phyloP scores from a whole-genome alignment of 2,329 filamentous ascomycete genomes.

The Dactylellina haptotyla region DNA sequence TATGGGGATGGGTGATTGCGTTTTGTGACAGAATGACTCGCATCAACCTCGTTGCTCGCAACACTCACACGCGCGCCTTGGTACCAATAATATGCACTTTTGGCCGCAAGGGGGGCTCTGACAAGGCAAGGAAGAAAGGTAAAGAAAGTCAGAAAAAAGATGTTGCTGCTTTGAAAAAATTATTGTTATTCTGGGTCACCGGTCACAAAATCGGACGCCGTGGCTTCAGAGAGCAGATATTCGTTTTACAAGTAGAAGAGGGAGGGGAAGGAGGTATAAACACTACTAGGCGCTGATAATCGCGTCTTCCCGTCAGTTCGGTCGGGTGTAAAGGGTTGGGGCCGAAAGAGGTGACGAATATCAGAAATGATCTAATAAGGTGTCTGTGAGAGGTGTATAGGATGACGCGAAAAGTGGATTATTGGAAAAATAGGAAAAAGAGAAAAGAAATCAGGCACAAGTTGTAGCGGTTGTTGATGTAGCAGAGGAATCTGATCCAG shows the following conservation, averaged over 20 bases:
- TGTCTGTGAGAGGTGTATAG: neutral
- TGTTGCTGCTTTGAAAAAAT: too few species aligned
- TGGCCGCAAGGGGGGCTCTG: slow-evolving; percentile 11
- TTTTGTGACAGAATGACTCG: slow-evolving; percentile 23
- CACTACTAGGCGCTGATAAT: slow-evolving; percentile 35
- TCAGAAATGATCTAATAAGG: neutral
- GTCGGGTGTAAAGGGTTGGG: neutral
- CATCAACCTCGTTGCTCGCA: too few species aligned
- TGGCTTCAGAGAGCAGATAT: too few species aligned
- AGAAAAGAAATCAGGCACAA: too few species aligned
- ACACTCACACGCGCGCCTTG: neutral
- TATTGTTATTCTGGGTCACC: neutral
- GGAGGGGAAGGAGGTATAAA: neutral
- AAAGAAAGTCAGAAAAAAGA: neutral
- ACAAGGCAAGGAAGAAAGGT: neutral
- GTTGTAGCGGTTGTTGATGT: neutral
- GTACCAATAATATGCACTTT: slow-evolving; percentile 6
- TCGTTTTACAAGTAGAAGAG: too few species aligned
- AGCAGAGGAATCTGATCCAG: slow-evolving; percentile 38
- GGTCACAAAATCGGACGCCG: too few species aligned
- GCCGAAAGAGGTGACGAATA: slow-evolving; percentile 45
- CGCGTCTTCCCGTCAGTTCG: slow-evolving; percentile 48
- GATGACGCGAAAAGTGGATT: neutral
- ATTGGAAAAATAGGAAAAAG: neutral
- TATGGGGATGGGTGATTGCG: slow-evolving; percentile 1